Evolutionary conservation across 495 filamentous ascomycete genomes (phyloP), one percentile per base, ranked within the genome.

Genomic region (Paragyromitra xinjiangensis): DNA sequence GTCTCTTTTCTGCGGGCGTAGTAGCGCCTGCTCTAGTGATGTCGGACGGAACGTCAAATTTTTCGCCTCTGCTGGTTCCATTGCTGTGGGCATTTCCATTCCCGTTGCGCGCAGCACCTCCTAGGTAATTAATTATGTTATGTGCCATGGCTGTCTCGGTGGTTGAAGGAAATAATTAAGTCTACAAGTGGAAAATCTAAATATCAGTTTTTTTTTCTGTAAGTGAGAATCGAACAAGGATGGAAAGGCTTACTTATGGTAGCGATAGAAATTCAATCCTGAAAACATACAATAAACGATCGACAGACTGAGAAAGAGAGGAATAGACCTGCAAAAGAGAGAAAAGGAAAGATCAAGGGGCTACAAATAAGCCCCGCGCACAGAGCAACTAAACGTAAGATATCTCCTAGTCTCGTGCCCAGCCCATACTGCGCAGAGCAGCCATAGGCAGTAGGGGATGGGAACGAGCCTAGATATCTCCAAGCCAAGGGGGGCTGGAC

Each of bases 1-100:
- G 12, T 53, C 73, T 63, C 58, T 64, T 71, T 39, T 66, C 78
- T 7, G 64, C 69, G 5, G 79, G 50, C 1, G 75, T 62, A n/a
- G 64, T 42, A 29, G 75, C 79, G n/a, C 51, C 55, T 1, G 22
- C 44, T 64, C 72, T 77, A 39, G 67, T 2, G 12, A 53, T 42
- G 14, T 39, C 14, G 11, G 6, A 9, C 7, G 37, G 34, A 56
- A 55, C 7, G 29, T 19, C 5, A 29, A 9, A 39, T 19, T 24
- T 58, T 16, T 53, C 63, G 7, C 14, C 42, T 0, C 16, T 19
- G 9, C 51, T 19, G 2, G 9, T 26, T 12, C 50, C 40, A 37
- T 16, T 40, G 0, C 39, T 29, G 19, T 19, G 2, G 16, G 19
- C 53, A 58, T 3, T 11, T 58, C 14, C 14, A 34, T 22, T 26